Base-by-base conservation (phyloP, 768 basidiomycete genomes). In the Infundibulicybe gibba region DNA sequence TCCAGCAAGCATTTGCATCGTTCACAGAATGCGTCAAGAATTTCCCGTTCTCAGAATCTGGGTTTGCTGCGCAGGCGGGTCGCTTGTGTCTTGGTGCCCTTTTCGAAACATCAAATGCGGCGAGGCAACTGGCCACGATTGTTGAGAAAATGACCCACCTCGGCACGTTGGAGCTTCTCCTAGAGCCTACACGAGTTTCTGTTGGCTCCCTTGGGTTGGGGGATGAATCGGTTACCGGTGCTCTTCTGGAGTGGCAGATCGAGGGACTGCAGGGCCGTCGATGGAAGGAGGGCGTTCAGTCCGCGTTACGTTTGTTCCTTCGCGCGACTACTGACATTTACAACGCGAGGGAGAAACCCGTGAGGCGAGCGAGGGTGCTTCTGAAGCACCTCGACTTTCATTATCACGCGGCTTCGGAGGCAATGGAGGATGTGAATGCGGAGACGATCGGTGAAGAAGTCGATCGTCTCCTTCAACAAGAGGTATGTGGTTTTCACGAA, bases 81-180 rank as follows among this genome's bases (percentile, higher is more conserved):
- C 56, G 53, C 9, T 54, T 54, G 10, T 43, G 63, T 12, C 53
- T 62, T 4, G 53, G 58, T 3, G 51, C 52, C 4, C 55, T 77
- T 11, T 81, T 81, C 52, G 66, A 65, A n/a, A 44, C 63, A 0
- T 70, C 67, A 11, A 55, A 69, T 20, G 55, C 66, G 1, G 61
- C 79, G 32, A 80, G 74, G 51, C 84, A 87, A 47, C 71, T 89
- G 5, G 76, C 69, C 1, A 61, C 66, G 6, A 74, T 90, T 35
- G 54, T 91, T 14, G 86, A 90, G 50, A 69, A 81, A 15, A 66
- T 83, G 17, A 84, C 88, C 0, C 85, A 83, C 48, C 70, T 86
- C 17, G 84, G 78, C 11, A 66, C 77, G 2, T 85, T 77, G 58
- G 88, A 91, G 21, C 75, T 91, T 4, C 66, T 87, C 21, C 65